phyloP scores from a whole-genome alignment of 202 grass and related monocot genomes.

The Saccharum hybrid region DNA sequence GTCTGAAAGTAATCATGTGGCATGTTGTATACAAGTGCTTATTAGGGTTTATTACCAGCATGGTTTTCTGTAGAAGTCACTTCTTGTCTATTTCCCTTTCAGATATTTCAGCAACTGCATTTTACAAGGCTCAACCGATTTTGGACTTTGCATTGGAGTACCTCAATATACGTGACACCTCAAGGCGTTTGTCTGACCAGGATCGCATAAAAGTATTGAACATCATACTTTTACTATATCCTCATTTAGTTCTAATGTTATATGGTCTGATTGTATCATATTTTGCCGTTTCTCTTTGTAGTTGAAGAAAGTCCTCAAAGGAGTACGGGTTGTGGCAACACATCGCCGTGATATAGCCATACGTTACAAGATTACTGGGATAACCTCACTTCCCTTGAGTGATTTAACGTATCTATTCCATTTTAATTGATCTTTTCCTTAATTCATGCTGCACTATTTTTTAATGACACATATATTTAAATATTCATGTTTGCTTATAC shows the following conservation, averaged over 20 bases:
- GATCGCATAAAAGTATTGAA: slow-evolving; percentile 56
- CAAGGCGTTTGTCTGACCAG: slow-evolving; percentile 53
- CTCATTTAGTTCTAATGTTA: background rate
- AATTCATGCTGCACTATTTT: background rate
- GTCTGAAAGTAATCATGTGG: background rate
- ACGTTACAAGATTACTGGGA: slow-evolving; percentile 63
- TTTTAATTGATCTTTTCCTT: background rate
- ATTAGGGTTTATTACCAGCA: background rate
- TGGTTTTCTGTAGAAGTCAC: background rate
- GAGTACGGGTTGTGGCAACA: slow-evolving; percentile 56
- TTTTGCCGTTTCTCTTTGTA: slow-evolving; percentile 1
- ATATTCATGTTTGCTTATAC: background rate
- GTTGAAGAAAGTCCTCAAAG: slow-evolving; percentile 76
- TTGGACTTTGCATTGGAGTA: slow-evolving; percentile 50
- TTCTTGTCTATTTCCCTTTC: background rate
- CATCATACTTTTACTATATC: background rate
- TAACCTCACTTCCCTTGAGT: slow-evolving; percentile 53
- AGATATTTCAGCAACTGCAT: slow-evolving; percentile 80
- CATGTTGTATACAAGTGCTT: background rate
- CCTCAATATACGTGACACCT: slow-evolving; percentile 53
- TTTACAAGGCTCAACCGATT: slow-evolving; percentile 62
- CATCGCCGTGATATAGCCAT: slow-evolving; percentile 53
- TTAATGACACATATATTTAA: background rate
- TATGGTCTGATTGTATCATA: background rate
- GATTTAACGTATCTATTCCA: slow-evolving; percentile 48